These are phyloP conservation scores for Heliamphora exappendiculata DNA, from an alignment of 148 eudicot species.

Conservation along the genomic window DNA sequence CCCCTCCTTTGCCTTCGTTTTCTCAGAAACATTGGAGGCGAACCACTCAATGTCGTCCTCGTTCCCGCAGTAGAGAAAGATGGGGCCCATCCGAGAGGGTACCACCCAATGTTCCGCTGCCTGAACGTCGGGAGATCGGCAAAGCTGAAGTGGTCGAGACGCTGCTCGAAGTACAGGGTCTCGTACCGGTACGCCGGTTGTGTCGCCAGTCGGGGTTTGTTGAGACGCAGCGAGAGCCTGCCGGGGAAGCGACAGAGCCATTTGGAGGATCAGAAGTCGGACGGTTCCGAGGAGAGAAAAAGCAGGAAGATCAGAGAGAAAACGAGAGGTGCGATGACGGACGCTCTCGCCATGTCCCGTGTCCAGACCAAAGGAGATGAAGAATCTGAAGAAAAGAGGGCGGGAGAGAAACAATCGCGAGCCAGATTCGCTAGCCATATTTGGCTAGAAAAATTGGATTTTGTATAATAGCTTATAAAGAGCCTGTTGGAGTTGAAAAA, in stretches of 20 bases:
- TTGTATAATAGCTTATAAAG: no score
- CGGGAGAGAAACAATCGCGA: no score
- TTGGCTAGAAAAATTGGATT: no score
- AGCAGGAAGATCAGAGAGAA: slow-evolving; percentile 10
- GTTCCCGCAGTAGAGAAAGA: slow-evolving; percentile 81
- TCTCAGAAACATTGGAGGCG: no score
- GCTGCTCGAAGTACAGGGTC: slow-evolving; percentile 50
- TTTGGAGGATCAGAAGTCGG: slow-evolving; percentile 9
- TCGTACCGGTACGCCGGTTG: slow-evolving; percentile 40
- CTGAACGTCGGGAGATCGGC: slow-evolving; percentile 40
- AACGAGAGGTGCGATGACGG: not conserved
- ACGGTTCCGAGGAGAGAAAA: slow-evolving; percentile 2
- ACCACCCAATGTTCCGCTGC: slow-evolving; percentile 71
- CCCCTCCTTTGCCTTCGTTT: no score
- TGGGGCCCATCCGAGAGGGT: slow-evolving; percentile 43
- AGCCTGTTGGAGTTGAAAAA: no score
- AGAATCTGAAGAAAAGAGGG: no score
- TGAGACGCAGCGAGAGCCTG: slow-evolving; percentile 28
- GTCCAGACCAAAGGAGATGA: no score
- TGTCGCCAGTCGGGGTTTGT: not conserved
- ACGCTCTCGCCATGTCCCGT: slow-evolving; percentile 1
- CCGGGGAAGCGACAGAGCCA: slow-evolving; percentile 38
- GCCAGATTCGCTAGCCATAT: no score
- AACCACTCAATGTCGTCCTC: slow-evolving; percentile 91
- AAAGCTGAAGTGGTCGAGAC: slow-evolving; percentile 75